phyloP scores from a whole-genome alignment of 768 basidiomycete species.

The Lenzites betulinus region DNA sequence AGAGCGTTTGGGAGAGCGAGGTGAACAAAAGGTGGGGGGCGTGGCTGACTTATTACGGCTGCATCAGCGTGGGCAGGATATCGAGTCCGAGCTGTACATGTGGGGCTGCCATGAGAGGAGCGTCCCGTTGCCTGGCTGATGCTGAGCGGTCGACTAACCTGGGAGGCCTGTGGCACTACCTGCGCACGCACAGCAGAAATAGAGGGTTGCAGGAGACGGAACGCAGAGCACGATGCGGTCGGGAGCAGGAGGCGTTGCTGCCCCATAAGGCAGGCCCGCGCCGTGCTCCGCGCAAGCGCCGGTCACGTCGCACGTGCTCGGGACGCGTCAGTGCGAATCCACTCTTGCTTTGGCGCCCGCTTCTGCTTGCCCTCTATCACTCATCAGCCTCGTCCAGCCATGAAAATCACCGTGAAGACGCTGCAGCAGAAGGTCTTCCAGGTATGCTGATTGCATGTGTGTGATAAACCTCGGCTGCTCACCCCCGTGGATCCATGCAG shows the following conservation, averaged over 20 bases:
- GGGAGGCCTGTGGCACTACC: neutral
- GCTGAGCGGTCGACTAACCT: neutral
- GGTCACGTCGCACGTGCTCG: constrained; percentile 23
- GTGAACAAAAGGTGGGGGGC: constrained; percentile 15
- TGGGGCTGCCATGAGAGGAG: neutral
- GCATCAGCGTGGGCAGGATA: neutral
- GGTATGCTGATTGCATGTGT: constrained; percentile 39
- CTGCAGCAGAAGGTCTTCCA: constrained; percentile 91
- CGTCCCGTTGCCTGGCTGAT: neutral
- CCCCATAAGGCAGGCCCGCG: too few species aligned
- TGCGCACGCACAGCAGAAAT: neutral
- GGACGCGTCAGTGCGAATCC: constrained; percentile 25
- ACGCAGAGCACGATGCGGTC: constrained; percentile 4
- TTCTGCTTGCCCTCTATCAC: constrained; percentile 17
- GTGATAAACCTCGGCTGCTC: neutral
- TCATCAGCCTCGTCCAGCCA: constrained; percentile 36
- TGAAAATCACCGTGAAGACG: constrained; percentile 96
- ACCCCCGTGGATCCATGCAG: constrained; percentile 37
- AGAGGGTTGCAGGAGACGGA: neutral
- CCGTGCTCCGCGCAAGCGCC: constrained; percentile 3
- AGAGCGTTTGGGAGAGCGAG: constrained; percentile 7
- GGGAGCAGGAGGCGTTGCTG: too few species aligned
- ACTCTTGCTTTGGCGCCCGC: constrained; percentile 14
- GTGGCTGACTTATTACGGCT: constrained; percentile 8
- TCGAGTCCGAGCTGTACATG: constrained; percentile 11